Evolutionary conservation across 306 rosid genomes (phyloP).

Genomic region (Sesbania bispinosa): DNA sequence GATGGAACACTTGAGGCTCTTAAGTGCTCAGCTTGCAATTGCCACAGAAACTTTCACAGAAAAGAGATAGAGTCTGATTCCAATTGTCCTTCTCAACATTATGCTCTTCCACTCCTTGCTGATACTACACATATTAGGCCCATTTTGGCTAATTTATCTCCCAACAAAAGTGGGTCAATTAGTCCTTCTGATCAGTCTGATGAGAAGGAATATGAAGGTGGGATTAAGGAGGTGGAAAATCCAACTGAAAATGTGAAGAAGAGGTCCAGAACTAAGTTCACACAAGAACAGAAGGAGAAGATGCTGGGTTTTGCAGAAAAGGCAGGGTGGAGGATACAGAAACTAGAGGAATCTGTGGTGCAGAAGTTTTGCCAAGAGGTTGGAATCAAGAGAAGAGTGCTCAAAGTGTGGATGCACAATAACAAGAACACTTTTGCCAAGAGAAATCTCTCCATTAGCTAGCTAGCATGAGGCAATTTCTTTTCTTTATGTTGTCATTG

Average conservation of each 20-base stretch:
- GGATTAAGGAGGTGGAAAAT: constrained; percentile 16
- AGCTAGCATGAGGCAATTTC: neutral
- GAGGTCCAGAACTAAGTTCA: constrained; percentile 65
- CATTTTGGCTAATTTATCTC: constrained; percentile 16
- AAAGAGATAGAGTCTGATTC: constrained; percentile 34
- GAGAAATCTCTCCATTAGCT: constrained; percentile 16
- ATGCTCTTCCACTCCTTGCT: constrained; percentile 17
- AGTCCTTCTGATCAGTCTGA: constrained; percentile 33
- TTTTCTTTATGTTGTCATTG: neutral
- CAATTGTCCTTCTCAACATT: neutral
- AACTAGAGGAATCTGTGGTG: constrained; percentile 43
- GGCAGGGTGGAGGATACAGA: constrained; percentile 57
- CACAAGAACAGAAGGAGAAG: constrained; percentile 59
- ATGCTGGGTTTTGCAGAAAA: constrained; percentile 52
- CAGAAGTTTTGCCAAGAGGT: constrained; percentile 49
- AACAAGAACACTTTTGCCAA: constrained; percentile 50
- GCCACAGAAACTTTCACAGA: constrained; percentile 61
- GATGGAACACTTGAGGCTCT: constrained; percentile 41
- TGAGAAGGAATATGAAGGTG: constrained; percentile 27
- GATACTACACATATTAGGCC: neutral
- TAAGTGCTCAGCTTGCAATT: constrained; percentile 50
- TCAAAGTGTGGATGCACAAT: constrained; percentile 74
- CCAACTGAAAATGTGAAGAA: constrained; percentile 33
- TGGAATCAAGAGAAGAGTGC: constrained; percentile 56
- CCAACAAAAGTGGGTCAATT: constrained; percentile 40